Evolutionary conservation across 352 stramenopile species (phyloP).

Genomic region (Hyaloperonospora brassicae): DNA sequence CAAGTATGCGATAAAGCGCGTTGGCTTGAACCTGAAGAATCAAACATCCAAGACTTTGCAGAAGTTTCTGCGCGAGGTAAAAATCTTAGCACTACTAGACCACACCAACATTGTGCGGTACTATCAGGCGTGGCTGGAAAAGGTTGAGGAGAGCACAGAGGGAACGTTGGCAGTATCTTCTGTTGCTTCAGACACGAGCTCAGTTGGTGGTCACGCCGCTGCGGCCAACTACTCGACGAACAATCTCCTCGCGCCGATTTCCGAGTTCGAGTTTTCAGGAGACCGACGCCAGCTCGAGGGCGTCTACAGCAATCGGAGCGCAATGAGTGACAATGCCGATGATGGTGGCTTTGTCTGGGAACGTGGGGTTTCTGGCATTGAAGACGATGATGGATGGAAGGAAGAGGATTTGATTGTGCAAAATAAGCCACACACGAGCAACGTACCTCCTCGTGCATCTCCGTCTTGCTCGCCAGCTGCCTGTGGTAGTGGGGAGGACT

Average conservation of each 20-base stretch:
- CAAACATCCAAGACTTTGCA: conserved; percentile 88
- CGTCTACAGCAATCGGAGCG: conserved; percentile 45
- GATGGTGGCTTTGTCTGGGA: conserved; percentile 78
- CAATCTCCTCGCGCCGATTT: conserved; percentile 64
- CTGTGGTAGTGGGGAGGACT: conserved; percentile 31
- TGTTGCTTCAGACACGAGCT: conserved; percentile 28
- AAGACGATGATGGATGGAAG: conserved; percentile 43
- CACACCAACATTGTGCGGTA: conserved; percentile 91
- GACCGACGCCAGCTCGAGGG: conserved; percentile 35
- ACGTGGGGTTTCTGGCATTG: conserved; percentile 40
- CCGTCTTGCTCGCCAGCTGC: conserved; percentile 10
- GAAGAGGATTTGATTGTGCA: conserved; percentile 54
- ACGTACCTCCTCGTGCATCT: conserved; percentile 7
- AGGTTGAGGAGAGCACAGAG: conserved; percentile 51
- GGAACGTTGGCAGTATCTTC: conserved; percentile 9
- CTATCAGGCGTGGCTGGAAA: conserved; percentile 89
- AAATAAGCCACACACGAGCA: conserved; percentile 24
- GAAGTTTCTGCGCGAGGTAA: conserved; percentile 89
- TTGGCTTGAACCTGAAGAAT: conserved; percentile 75
- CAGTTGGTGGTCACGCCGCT: conserved; percentile 20
- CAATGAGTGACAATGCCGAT: conserved; percentile 35
- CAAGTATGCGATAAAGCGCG: conserved; percentile 90
- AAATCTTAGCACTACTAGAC: conserved; percentile 87
- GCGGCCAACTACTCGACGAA: conserved; percentile 60
- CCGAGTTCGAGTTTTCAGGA: conserved; percentile 53